Base-by-base conservation (phyloP, 2,329 filamentous ascomycete species). In the Pleoardoris graminearum region DNA sequence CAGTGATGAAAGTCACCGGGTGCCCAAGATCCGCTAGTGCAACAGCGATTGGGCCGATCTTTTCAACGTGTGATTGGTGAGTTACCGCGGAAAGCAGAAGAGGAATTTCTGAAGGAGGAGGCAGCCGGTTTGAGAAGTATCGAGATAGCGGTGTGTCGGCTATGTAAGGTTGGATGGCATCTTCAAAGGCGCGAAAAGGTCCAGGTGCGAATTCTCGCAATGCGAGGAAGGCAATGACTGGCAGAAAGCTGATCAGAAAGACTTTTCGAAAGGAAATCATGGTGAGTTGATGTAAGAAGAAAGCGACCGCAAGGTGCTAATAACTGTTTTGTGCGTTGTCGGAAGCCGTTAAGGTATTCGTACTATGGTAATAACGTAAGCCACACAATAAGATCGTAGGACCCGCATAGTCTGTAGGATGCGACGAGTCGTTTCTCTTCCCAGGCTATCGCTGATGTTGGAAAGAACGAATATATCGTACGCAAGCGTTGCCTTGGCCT, bases 1-100 rank as follows among this genome's bases (percentile, higher is more conserved):
- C 74, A 5, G 69, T 69, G 16, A 80, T 70, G 56, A 79, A 76
- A 2, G 73, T 77, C 3, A 78, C 64, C 7, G 73, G 64, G 50
- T 77, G 80, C 3, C 77, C 78, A 5, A 71, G 63, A 10, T 62
- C 56, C 11, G 76, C 59, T 8, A 80, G 66, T 21, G 75, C 64
- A 4, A 62, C 62, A 1, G 73, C 72, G n/a, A 79, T 67, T 22
- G 55, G 51, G n/a, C 59, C 57, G 29, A 65, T 47, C 17, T 65
- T 66, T 23, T 66, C 62, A 12, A 62, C 48, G 44, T 70, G 65
- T 3, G 61, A 63, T 43, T 54, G 63, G 27, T 60, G 59, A 2
- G 58, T 52, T 11, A 60, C 38, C 17, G 53, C 53, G n/a, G 61
- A 50, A 3, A 69, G 47, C 14, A 69, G 35, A 10, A 69, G 54